Conservation (phyloP, 352 stramenopile species). For the Phytophthora niederhauseri region DNA sequence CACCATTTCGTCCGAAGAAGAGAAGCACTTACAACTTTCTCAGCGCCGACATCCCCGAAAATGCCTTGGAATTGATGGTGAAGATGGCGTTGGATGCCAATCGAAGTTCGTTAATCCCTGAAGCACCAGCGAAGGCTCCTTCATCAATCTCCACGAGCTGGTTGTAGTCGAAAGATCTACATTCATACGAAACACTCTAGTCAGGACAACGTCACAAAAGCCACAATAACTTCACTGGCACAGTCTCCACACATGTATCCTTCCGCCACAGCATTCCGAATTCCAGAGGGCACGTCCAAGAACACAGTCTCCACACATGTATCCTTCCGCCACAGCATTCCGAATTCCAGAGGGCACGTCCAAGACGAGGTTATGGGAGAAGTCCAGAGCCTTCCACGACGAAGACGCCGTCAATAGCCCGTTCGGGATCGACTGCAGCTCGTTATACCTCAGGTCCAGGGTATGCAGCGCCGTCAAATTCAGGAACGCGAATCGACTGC, state of each 20-base stretch:
- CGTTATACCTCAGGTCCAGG: constrained; percentile 64
- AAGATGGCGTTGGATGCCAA: constrained; percentile 67
- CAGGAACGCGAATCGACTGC: constrained; percentile 44
- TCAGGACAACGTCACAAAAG: not conserved
- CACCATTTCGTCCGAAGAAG: not conserved
- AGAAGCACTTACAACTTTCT: constrained; percentile 48
- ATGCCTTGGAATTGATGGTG: constrained; percentile 57
- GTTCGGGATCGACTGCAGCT: constrained; percentile 45
- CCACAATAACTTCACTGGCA: not conserved
- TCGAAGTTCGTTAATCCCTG: constrained; percentile 53
- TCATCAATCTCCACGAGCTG: constrained; percentile 59
- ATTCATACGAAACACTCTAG: not conserved
- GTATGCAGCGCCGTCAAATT: constrained; percentile 59
- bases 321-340: constrained; percentile 49
- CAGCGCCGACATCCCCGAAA: constrained; percentile 59
- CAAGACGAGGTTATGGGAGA: constrained; percentile 54
- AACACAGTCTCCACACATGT: constrained; percentile 53
- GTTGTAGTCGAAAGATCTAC: constrained; percentile 71
- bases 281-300: constrained; percentile 39
- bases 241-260: constrained; percentile 58
- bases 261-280: constrained; percentile 43
- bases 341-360: constrained; percentile 45
- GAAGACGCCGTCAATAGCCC: constrained; percentile 46
- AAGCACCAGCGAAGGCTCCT: constrained; percentile 49
- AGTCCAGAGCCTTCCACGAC: constrained; percentile 65